These are phyloP conservation scores for Leccinum aurantiacum DNA, from an alignment of 768 basidiomycete species.

Conservation along the genomic window DNA sequence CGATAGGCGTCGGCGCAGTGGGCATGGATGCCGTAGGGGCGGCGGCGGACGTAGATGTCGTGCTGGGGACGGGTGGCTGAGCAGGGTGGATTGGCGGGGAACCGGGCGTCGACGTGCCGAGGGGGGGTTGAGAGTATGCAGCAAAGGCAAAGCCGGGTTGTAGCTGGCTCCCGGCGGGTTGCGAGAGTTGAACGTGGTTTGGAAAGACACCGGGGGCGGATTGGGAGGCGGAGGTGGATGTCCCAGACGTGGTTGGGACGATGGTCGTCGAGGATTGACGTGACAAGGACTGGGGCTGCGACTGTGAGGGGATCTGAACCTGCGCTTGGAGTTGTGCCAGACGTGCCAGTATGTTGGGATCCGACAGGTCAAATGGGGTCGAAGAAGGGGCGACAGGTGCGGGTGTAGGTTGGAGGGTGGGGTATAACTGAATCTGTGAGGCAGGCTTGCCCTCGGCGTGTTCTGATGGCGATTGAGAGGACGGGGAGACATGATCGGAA, in stretches of 20 bases:
- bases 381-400: background rate
- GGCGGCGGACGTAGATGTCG: background rate
- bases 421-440: constrained; percentile 3
- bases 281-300: background rate
- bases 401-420: background rate
- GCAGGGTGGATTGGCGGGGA: background rate
- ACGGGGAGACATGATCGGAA: constrained; percentile 2
- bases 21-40: background rate
- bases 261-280: constrained; percentile 4
- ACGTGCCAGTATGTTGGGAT: constrained; percentile 25
- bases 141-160: constrained; percentile 7
- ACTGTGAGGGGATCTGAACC: constrained; percentile 9
- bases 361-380: constrained; percentile 19
- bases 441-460: constrained; percentile 3
- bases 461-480: constrained; percentile 10
- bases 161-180: constrained; percentile 10
- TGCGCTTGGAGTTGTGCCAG: constrained; percentile 28
- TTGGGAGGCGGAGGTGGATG: constrained; percentile 2
- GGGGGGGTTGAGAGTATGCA: background rate
- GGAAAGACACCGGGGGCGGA: background rate
- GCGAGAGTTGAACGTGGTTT: constrained; percentile 4
- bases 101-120: background rate
- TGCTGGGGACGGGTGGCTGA: background rate
- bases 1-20: constrained; percentile 9
- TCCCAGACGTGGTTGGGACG: background rate